Base-by-base conservation (phyloP, 495 filamentous ascomycete species). In the Hypomontagnella monticulosa region DNA sequence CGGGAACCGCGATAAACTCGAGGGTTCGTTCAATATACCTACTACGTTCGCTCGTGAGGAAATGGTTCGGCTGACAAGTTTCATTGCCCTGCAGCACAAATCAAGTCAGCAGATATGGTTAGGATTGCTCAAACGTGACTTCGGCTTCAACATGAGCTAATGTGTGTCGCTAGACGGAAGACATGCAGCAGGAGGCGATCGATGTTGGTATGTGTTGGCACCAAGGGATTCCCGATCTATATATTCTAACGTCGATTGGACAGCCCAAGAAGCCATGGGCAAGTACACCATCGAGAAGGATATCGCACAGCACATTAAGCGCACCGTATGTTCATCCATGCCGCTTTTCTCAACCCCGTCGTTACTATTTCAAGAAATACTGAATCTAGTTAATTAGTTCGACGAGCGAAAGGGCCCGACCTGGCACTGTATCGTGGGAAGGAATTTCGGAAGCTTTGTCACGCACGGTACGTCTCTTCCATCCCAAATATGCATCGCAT, bases 51-150 rank as follows among this genome's bases (percentile, higher is more conserved):
- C 2, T 48, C 18, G 18, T 19, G 30, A 56, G 33, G 40, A 56
- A 15, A 37, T 3, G 12, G 34, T 37, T 43, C 50, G 33, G 27
- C 69, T 73, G 41, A 73, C 66, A 41, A 16, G 37, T 40, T 3
- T 19, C 12, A 20, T 59, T 46, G 51, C 41, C 34, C 42, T 53
- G 54, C 73, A 99, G 95, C 91, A 55, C 91, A 95, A 76, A 88
- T 99, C 75, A 98, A 98, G 82, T 96, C 93, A 53, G 94, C 91
- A 49, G 95, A 99, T 70, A 99, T 99, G 95, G 95, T 98, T 86
- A 74, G 80, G 32, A 60, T n/a, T 49, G 33, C 43, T 52, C 27
- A 34, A 10, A n/a, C 8, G 15, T 54, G 15, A 30, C 48, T 10
- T 12, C 20, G 3, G 32, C 8, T 47, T 51, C 38, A 49, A 12